Conservation (phyloP, 2,329 filamentous ascomycete species). For the Fusarium brachygibbosum region DNA sequence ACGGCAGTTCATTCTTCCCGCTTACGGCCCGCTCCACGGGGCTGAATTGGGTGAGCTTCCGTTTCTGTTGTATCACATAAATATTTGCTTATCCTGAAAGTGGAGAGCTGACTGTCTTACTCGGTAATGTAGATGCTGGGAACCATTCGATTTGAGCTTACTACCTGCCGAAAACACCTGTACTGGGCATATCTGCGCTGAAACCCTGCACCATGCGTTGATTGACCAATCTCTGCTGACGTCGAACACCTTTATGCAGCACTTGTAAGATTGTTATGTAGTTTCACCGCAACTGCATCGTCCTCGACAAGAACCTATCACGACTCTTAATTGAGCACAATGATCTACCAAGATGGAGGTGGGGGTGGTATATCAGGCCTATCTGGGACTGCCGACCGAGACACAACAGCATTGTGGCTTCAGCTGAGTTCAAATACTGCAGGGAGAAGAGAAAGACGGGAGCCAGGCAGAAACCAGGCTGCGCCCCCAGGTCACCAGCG, state of each 20-base stretch:
- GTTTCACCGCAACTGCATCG: conserved; percentile 36
- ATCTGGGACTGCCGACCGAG: conserved; percentile 32
- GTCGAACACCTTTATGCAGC: conserved; percentile 11
- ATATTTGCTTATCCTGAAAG: conserved; percentile 10
- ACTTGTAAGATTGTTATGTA: conserved; percentile 14
- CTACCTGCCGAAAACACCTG: conserved; percentile 17
- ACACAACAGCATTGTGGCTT: conserved; percentile 41
- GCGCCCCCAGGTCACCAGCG: neutral
- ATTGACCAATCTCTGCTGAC: conserved; percentile 13
- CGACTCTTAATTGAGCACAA: conserved; percentile 21
- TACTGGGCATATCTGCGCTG: neutral
- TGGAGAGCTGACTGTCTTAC: conserved; percentile 26
- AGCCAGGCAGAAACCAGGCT: conserved; percentile 12
- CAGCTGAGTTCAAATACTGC: conserved; percentile 11
- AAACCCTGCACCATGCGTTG: neutral
- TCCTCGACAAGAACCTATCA: conserved; percentile 34
- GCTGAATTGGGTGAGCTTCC: conserved; percentile 28
- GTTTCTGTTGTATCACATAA: conserved; percentile 24
- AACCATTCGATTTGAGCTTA: conserved; percentile 8
- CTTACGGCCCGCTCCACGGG: conserved; percentile 24
- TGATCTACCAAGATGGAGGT: conserved; percentile 37
- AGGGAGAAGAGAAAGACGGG: neutral
- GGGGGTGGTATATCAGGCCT: conserved; percentile 18
- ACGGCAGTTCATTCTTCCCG: conserved; percentile 33
- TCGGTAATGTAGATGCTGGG: neutral